Evolutionary conservation across 345 rosid genomes (phyloP).

Genomic region (Salix purpurea): DNA sequence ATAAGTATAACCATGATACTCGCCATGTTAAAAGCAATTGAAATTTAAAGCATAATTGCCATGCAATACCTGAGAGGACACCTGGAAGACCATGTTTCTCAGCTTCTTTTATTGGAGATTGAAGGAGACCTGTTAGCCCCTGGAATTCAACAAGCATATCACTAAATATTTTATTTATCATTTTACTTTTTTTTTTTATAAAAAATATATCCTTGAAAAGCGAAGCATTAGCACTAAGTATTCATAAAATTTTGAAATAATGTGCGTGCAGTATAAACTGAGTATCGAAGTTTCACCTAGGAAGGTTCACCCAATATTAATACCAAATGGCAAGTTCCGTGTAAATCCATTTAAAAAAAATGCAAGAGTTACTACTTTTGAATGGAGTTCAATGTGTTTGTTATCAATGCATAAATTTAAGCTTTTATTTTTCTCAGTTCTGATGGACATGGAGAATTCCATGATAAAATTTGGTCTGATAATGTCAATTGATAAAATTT

Average conservation of each 20-base stretch:
- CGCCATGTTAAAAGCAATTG: neutral
- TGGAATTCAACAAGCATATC: conserved; percentile 20
- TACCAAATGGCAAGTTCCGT: neutral
- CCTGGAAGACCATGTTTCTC: conserved; percentile 97
- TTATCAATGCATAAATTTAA: neutral
- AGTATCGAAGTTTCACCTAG: neutral
- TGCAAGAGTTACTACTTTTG: neutral
- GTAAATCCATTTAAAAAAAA: neutral
- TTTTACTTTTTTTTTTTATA: neutral
- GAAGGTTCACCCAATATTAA: neutral
- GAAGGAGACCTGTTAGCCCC: conserved; percentile 97
- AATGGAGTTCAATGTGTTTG: neutral
- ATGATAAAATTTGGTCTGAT: neutral
- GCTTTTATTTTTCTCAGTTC: neutral
- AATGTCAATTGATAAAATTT: neutral
- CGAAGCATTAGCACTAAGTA: neutral
- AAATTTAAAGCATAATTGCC: neutral
- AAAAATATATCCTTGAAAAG: neutral
- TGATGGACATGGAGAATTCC: neutral
- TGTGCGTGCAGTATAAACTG: neutral
- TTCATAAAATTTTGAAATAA: neutral
- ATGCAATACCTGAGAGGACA: conserved; percentile 67
- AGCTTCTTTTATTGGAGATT: conserved; percentile 81
- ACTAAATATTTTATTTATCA: neutral
- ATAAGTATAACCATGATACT: neutral